A percentile compares a stretch with the other conserved stretches of the same genome.
Evolutionary conservation across 2,329 filamentous ascomycete genomes (phyloP).

Genomic region (Microdochium paspali): DNA sequence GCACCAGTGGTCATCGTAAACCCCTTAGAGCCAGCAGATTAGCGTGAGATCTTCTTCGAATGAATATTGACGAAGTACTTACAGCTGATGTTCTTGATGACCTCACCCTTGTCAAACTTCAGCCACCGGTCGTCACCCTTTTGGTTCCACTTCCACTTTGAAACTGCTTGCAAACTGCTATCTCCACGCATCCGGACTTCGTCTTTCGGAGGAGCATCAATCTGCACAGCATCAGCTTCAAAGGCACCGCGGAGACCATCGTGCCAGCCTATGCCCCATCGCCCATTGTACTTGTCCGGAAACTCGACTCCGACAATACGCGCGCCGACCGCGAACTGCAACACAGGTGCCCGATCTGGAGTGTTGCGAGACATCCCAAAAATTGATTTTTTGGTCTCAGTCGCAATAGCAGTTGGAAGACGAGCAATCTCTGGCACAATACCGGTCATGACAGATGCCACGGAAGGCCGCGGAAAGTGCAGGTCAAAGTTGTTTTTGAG

Average conservation of each 20-base stretch:
- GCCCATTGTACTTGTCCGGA: slow-evolving; percentile 39
- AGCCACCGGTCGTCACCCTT: slow-evolving; percentile 40
- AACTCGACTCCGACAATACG: slow-evolving; percentile 41
- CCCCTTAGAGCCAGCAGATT: slow-evolving; percentile 10
- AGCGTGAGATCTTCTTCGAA: too few relatives aligned
- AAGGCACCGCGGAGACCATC: slow-evolving; percentile 41
- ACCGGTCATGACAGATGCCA: slow-evolving; percentile 30
- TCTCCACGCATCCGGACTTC: slow-evolving; percentile 36
- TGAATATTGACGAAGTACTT: too few relatives aligned
- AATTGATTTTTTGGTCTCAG: slow-evolving; percentile 35
- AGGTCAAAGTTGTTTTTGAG: slow-evolving; percentile 43
- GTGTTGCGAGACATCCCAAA: slow-evolving; percentile 34
- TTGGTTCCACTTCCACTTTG: slow-evolving; percentile 43
- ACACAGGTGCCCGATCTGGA: slow-evolving; percentile 31
- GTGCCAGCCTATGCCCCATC: slow-evolving; percentile 50
- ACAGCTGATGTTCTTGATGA: slow-evolving; percentile 50
- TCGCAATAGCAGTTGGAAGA: slow-evolving; percentile 34
- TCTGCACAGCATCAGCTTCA: slow-evolving; percentile 35
- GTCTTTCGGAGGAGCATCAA: slow-evolving; percentile 34
- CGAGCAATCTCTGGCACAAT: slow-evolving; percentile 27
- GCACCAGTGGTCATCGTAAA: slow-evolving; percentile 21
- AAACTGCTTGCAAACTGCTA: slow-evolving; percentile 36
- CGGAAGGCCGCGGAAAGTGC: slow-evolving; percentile 31
- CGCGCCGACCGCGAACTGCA: slow-evolving; percentile 38
- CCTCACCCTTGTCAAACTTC: slow-evolving; percentile 57